Conservation (phyloP, 2,329 filamentous ascomycete species). For the Mariannaea sp. region DNA sequence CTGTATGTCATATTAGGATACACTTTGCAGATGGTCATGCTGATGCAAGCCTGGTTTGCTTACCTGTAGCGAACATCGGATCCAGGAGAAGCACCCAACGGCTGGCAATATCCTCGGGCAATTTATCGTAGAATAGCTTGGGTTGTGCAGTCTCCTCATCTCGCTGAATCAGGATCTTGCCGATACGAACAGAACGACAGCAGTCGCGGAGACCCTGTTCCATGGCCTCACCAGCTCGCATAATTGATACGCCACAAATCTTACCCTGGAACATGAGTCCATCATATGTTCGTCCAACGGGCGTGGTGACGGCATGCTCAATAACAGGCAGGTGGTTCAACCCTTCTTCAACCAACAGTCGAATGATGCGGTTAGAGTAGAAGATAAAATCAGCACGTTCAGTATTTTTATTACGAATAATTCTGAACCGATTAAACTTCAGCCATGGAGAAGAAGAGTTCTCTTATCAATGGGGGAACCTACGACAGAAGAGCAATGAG, state of each 20-base stretch:
- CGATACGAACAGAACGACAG: conserved; percentile 95
- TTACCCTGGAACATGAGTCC: conserved; percentile 97
- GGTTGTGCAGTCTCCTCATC: conserved; percentile 94
- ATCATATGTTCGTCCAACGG: conserved; percentile 84
- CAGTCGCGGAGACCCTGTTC: conserved; percentile 96
- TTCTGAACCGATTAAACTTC: conserved; percentile 59
- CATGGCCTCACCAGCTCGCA: conserved; percentile 98
- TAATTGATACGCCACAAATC: conserved; percentile 97
- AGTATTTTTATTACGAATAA: conserved; percentile 92
- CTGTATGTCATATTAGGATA: conserved; percentile 49
- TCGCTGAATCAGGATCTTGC: conserved; percentile 96
- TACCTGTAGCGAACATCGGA: conserved; percentile 98
- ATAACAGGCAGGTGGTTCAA: conserved; percentile 94
- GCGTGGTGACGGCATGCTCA: conserved; percentile 86
- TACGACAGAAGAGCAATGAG: conserved; percentile 97
- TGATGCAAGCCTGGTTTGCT: conserved; percentile 27
- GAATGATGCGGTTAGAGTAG: conserved; percentile 98
- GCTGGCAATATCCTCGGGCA: conserved; percentile 89
- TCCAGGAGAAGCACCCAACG: conserved; percentile 94
- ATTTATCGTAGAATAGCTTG: conserved; percentile 96
- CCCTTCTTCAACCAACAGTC: conserved; percentile 93
- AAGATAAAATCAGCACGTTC: conserved; percentile 97
- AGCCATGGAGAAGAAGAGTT: conserved; percentile 26
- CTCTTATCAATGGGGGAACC: conserved; percentile 48
- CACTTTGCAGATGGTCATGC: background rate